These are phyloP conservation scores for Balakata baccata DNA, from an alignment of 345 rosid genomes.

Conservation along the genomic window DNA sequence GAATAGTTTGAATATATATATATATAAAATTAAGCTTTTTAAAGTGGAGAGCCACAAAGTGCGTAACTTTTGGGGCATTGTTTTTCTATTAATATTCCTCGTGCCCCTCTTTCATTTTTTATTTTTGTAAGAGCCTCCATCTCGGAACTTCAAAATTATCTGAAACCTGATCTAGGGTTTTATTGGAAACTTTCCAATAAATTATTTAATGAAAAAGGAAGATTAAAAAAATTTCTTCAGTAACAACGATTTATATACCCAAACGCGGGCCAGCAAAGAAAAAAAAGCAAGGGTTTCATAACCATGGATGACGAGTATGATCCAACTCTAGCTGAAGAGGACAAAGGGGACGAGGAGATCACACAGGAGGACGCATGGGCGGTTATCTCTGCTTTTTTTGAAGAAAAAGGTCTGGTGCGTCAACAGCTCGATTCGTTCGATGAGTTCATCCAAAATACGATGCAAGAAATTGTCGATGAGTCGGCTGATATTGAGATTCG, in stretches of 20 bases:
- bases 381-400: slow-evolving; percentile 90
- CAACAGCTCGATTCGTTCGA: slow-evolving; percentile 96
- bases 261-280: not conserved
- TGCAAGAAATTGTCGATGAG: slow-evolving; percentile 95
- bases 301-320: slow-evolving; percentile 72
- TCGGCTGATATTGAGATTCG: slow-evolving; percentile 93
- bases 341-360: slow-evolving; percentile 74
- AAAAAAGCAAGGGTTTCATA: not conserved
- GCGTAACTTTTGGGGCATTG: too few species aligned
- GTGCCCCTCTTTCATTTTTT: too few species aligned
- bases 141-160: not conserved
- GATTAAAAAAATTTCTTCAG: not conserved
- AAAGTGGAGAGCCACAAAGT: too few species aligned
- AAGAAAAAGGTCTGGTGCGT: slow-evolving; percentile 89
- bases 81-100: too few species aligned
- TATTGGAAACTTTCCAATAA: not conserved
- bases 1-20: too few species aligned
- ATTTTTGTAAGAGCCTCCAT: too few species aligned
- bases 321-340: slow-evolving; percentile 36
- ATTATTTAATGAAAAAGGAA: not conserved
- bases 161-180: not conserved
- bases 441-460: slow-evolving; percentile 93
- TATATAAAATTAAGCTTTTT: too few species aligned
- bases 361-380: slow-evolving; percentile 96
- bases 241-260: not conserved